phyloP scores from a whole-genome alignment of 2,329 filamentous ascomycete species.

The Xylaria sp. region DNA sequence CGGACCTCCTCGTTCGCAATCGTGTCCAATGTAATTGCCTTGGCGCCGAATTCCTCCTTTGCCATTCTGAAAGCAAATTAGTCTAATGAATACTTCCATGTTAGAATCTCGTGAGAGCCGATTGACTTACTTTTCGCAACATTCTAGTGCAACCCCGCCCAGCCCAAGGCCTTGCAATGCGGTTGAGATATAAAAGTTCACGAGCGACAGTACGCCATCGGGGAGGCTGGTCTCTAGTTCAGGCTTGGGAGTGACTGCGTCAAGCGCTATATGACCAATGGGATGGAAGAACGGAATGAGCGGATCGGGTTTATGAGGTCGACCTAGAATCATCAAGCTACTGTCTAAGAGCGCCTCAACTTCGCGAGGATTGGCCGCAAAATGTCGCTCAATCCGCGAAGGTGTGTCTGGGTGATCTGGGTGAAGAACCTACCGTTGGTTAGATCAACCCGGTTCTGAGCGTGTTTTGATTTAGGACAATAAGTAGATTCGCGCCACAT shows the following conservation, averaged over 20 bases:
- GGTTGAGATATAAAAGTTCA: constrained; percentile 43
- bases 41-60: constrained; percentile 39
- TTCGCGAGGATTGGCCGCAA: constrained; percentile 36
- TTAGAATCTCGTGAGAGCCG: not conserved
- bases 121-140: constrained; percentile 38
- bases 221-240: constrained; percentile 35
- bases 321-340: constrained; percentile 36
- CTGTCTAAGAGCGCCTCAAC: constrained; percentile 33
- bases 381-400: constrained; percentile 40
- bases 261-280: constrained; percentile 49
- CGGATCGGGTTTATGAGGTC: constrained; percentile 34
- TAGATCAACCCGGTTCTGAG: not conserved
- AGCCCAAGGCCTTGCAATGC: constrained; percentile 41
- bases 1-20: constrained; percentile 38
- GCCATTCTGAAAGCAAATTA: constrained; percentile 37
- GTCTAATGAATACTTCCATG: not conserved
- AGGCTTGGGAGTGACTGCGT: constrained; percentile 34
- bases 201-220: constrained; percentile 40
- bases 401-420: constrained; percentile 35
- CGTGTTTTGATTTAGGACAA: not conserved
- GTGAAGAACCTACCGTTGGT: constrained; percentile 32
- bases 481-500: not conserved
- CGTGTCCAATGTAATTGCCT: constrained; percentile 40
- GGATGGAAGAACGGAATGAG: constrained; percentile 40
- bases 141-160: constrained; percentile 38